phyloP scores from a whole-genome alignment of 306 rosid species.

The Rosa multiflora region DNA sequence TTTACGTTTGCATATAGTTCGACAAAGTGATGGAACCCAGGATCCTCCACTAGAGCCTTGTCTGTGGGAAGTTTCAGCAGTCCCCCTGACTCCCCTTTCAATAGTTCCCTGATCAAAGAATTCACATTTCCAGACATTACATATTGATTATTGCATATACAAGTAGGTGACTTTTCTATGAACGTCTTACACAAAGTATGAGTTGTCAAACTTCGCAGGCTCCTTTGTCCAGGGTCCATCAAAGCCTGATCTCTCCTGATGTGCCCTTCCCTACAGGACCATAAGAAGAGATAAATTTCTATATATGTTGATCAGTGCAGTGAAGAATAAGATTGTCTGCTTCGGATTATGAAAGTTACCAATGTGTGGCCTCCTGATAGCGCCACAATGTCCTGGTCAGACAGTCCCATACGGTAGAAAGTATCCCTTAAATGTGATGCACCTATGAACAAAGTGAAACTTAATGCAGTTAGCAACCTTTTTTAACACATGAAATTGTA shows the following conservation, averaged over 20 bases:
- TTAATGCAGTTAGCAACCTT: neutral
- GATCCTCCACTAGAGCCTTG: conserved; percentile 57
- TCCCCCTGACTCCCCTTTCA: conserved; percentile 37
- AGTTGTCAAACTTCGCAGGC: conserved; percentile 73
- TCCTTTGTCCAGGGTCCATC: conserved; percentile 81
- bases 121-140: neutral
- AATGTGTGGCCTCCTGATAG: conserved; percentile 92
- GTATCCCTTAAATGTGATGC: conserved; percentile 66
- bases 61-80: conserved; percentile 74
- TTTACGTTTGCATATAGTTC: conserved; percentile 60
- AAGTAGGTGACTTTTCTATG: neutral
- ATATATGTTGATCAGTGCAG: neutral
- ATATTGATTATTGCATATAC: neutral
- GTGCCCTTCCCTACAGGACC: conserved; percentile 70
- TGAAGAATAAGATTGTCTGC: neutral
- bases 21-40: conserved; percentile 47
- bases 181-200: conserved; percentile 69
- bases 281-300: neutral
- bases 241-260: conserved; percentile 73
- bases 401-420: conserved; percentile 72
- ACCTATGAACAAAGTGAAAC: conserved; percentile 36
- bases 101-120: conserved; percentile 50
- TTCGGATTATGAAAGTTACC: conserved; percentile 35
- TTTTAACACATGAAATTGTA: neutral
- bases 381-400: conserved; percentile 76